phyloP scores from a whole-genome alignment of 208 protist species.

The Trichomonas tenax region DNA sequence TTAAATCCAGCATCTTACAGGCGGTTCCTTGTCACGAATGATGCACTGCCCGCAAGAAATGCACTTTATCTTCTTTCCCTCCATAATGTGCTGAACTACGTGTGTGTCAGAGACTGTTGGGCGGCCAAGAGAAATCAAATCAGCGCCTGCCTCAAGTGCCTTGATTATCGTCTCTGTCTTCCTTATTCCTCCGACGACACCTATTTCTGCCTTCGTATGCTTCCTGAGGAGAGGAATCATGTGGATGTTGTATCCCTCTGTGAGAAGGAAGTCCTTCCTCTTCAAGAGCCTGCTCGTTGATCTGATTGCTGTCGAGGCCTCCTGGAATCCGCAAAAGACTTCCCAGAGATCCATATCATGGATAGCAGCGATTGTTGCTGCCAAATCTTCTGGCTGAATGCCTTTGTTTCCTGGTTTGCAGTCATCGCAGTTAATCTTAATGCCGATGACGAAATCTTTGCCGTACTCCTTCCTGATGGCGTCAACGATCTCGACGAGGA shows the following conservation, averaged over 20 bases:
- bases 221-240: neutral
- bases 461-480: neutral
- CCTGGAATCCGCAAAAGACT: no score
- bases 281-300: no score
- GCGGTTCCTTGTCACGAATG: no score
- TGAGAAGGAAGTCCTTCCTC: neutral
- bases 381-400: neutral
- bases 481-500: neutral
- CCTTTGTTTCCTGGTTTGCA: neutral
- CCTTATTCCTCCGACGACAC: neutral
- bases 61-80: no score
- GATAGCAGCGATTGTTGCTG: neutral
- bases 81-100: no score
- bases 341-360: neutral
- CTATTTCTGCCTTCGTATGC: neutral
- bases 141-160: neutral
- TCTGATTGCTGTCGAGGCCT: no score
- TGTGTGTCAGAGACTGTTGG: no score
- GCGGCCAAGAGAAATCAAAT: neutral
- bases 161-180: neutral
- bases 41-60: no score
- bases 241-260: neutral
- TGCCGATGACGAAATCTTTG: neutral
- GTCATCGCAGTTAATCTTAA: neutral
- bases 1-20: no score